Percentiles rank a stretch among this genome's conserved stretches.
These are phyloP conservation scores for Aspergillus aculeatinus DNA, from an alignment of 2,329 filamentous ascomycete genomes.

Conservation along the genomic window DNA sequence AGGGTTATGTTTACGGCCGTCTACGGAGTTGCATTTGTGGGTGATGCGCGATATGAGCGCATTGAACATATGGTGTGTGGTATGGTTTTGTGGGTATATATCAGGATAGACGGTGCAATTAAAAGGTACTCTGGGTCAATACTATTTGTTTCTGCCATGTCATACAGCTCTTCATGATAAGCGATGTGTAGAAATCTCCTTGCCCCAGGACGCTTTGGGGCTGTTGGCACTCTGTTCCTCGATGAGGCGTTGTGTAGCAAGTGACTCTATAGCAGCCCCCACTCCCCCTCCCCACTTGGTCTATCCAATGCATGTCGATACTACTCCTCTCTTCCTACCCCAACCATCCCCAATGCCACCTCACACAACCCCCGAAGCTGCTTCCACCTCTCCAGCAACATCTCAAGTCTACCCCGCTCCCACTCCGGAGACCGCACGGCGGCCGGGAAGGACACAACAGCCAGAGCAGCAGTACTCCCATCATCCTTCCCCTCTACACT, in stretches of 20 bases:
- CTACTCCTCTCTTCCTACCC: not conserved
- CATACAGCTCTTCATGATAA: too few species aligned
- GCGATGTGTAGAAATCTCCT: too few species aligned
- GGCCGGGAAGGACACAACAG: too few species aligned
- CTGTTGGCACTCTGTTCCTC: too few species aligned
- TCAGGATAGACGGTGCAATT: conserved; percentile 6
- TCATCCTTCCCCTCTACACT: conserved; percentile 3
- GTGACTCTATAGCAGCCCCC: too few species aligned
- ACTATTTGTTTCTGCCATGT: too few species aligned
- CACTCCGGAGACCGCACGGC: not conserved
- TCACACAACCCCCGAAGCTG: conserved; percentile 33
- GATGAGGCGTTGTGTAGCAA: too few species aligned
- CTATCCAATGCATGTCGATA: too few species aligned
- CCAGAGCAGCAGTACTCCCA: not conserved
- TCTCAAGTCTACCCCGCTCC: conserved; percentile 17
- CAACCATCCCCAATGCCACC: conserved; percentile 12
- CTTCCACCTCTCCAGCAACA: conserved; percentile 31
- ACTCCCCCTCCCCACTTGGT: too few species aligned
- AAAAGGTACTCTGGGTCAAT: not conserved
- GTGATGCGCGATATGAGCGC: not conserved
- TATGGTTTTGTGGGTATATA: conserved; percentile 4
- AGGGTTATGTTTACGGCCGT: not conserved
- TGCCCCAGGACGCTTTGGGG: too few species aligned
- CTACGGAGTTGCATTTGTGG: not conserved
- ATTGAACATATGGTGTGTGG: not conserved